Percentiles rank a stretch among this genome's conserved stretches.
phyloP scores from a whole-genome alignment of 148 eudicot genomes.

The Hydrangea macrophylla region DNA sequence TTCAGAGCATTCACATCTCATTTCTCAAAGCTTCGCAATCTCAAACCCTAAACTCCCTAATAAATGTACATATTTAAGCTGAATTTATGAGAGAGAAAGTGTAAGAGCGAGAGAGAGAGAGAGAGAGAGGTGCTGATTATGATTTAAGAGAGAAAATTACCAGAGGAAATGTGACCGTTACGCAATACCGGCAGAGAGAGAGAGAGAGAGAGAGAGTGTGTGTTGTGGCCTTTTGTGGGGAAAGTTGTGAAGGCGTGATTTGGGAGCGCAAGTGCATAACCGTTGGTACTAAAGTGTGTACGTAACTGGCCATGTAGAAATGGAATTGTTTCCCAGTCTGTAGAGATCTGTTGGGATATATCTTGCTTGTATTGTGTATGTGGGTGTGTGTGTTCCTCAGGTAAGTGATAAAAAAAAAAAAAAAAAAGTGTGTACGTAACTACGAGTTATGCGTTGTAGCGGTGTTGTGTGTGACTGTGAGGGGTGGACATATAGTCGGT shows the following conservation, averaged over 20 bases:
- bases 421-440: no score
- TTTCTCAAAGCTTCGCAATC: not conserved
- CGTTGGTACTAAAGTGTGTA: not conserved
- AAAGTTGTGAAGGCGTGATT: constrained; percentile 13
- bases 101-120: constrained; percentile 5
- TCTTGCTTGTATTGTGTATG: no score
- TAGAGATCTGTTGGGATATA: no score
- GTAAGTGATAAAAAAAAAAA: no score
- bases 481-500: not conserved
- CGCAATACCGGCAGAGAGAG: constrained; percentile 4
- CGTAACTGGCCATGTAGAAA: no score
- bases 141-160: not conserved
- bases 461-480: not conserved
- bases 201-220: constrained; percentile 1
- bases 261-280: constrained; percentile 28
- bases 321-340: no score
- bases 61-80: not conserved
- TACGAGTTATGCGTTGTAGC: not conserved
- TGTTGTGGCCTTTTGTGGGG: no score
- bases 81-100: not conserved
- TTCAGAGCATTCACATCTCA: constrained; percentile 11
- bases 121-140: not conserved
- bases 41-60: constrained; percentile 21
- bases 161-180: constrained; percentile 36
- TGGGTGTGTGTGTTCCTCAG: no score